phyloP scores from a whole-genome alignment of 2,329 filamentous ascomycete species.

The Cercospora beticola region DNA sequence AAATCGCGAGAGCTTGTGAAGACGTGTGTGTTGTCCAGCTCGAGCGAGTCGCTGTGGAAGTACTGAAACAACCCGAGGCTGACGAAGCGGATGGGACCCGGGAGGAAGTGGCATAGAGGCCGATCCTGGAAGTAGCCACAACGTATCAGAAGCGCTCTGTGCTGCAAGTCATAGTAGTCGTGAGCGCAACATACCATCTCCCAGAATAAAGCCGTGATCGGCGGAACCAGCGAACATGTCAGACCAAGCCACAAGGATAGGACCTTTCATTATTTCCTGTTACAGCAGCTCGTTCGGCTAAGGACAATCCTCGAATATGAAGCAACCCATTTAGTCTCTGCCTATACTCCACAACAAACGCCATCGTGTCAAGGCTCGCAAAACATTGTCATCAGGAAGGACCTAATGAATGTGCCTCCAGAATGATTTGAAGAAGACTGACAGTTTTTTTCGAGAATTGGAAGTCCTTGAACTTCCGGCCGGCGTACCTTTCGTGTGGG shows the following conservation, averaged over 20 bases:
- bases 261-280: neutral
- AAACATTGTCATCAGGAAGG: too few species aligned
- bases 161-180: neutral
- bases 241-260: neutral
- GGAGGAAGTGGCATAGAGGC: neutral
- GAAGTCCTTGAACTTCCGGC: slow-evolving; percentile 27
- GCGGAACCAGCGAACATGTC: neutral
- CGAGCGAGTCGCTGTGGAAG: neutral
- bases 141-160: neutral
- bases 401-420: too few species aligned
- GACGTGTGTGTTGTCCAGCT: neutral
- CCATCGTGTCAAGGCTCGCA: too few species aligned
- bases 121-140: neutral
- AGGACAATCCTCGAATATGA: too few species aligned
- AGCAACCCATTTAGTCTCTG: too few species aligned
- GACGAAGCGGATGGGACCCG: neutral
- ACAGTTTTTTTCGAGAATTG: slow-evolving; percentile 30
- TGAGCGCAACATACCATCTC: neutral
- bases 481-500: slow-evolving; percentile 15
- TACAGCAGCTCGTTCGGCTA: neutral
- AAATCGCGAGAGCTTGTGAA: neutral
- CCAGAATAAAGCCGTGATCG: neutral
- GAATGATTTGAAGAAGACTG: slow-evolving; percentile 26
- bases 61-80: neutral
- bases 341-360: too few species aligned